Percentiles rank a stretch among this genome's conserved stretches.
phyloP scores from a whole-genome alignment of 2,329 filamentous ascomycete genomes.

The Didymella pinodella region DNA sequence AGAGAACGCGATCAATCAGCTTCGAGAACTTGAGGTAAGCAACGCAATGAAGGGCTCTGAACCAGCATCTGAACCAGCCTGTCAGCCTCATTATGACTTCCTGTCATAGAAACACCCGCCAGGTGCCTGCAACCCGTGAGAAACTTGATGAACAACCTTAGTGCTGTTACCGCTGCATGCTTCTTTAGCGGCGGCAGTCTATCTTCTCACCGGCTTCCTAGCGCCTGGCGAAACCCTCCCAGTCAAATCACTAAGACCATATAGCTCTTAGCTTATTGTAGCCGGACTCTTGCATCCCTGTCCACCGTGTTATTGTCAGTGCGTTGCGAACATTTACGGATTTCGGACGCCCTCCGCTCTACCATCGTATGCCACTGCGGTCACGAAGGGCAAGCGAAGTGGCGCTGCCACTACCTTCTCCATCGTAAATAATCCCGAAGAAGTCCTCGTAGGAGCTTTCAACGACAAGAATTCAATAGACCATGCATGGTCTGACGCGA shows the following conservation, averaged over 20 bases:
- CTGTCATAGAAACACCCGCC: constrained; percentile 2
- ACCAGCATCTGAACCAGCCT: constrained; percentile 14
- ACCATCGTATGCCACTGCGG: not conserved
- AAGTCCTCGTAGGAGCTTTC: not conserved
- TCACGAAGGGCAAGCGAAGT: constrained; percentile 4
- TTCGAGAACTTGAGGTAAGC: constrained; percentile 18
- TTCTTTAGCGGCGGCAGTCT: constrained; percentile 13
- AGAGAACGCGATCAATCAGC: constrained; percentile 3
- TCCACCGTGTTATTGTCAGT: constrained; percentile 8
- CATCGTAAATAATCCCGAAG: not conserved
- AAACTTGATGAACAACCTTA: constrained; percentile 2
- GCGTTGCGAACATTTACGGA: not conserved
- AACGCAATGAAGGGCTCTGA: constrained; percentile 5
- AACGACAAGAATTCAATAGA: constrained; percentile 22
- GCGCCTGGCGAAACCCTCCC: not conserved
- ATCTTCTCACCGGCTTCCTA: constrained; percentile 11
- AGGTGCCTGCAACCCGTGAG: constrained; percentile 10
- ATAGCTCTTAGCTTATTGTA: not conserved
- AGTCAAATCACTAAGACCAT: not conserved
- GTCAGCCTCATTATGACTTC: constrained; percentile 18
- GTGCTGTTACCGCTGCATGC: constrained; percentile 8
- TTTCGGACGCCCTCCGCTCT: constrained; percentile 1
- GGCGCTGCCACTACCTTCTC: constrained; percentile 4
- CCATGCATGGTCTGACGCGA: constrained; percentile 26
- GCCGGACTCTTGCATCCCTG: not conserved